Evolutionary conservation across 2,329 filamentous ascomycete genomes (phyloP).

Genomic region (Trichoderma sp.): DNA sequence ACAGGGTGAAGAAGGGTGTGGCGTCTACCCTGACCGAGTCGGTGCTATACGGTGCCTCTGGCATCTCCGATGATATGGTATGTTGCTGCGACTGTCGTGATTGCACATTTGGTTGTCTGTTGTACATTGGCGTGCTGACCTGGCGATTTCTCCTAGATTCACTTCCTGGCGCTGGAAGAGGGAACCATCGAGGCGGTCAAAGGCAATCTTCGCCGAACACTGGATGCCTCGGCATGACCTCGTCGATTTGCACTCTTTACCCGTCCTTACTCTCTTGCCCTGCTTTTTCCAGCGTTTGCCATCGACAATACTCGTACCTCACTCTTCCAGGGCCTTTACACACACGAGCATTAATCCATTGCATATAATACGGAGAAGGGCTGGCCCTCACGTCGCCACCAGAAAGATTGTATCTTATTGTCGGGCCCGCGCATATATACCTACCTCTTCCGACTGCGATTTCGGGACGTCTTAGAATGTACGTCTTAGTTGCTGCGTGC

Average conservation of each 20-base stretch:
- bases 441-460: neutral
- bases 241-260: neutral
- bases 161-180: constrained; percentile 66
- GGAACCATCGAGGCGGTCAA: constrained; percentile 60
- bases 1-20: constrained; percentile 79
- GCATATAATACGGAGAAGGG: constrained; percentile 13
- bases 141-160: constrained; percentile 52
- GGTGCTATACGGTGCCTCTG: constrained; percentile 70
- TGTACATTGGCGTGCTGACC: constrained; percentile 29
- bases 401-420: neutral
- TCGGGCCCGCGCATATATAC: neutral
- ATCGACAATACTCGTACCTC: neutral
- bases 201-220: constrained; percentile 58
- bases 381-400: constrained; percentile 9
- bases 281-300: neutral
- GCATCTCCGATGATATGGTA: constrained; percentile 71
- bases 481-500: too few species aligned
- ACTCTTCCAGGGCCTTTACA: neutral
- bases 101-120: neutral
- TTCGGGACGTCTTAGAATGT: too few species aligned
- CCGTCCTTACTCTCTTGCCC: neutral
- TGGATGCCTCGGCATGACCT: constrained; percentile 41
- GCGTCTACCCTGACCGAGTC: constrained; percentile 76
- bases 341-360: constrained; percentile 13
- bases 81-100: constrained; percentile 36